Evolutionary conservation across 2,329 filamentous ascomycete species (phyloP), one percentile per base, ranked within the genome.

Genomic region (Clonostachys rhizophaga): DNA sequence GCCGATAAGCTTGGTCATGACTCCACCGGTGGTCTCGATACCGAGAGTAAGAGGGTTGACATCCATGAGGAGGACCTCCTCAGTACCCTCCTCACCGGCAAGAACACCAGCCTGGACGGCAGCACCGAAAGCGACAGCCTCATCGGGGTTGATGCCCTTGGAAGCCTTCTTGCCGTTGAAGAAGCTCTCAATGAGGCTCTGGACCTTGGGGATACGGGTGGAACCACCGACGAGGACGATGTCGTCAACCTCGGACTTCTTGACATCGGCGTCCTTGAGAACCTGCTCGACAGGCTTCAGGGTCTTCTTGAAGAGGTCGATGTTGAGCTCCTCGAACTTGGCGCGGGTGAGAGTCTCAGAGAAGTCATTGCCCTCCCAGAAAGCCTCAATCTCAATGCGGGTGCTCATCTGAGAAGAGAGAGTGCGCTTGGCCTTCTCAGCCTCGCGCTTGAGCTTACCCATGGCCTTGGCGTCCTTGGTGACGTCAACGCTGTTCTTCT

Each of bases 241-340:
- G 68, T 97, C 94, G 63, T 96, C 85, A 60, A 99, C 83, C 61
- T 97, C 91, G 52, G 73, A 75, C 87, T 96, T 97, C 85, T 92
- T 92, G 62, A 96, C 81, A 81, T 96, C 96, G 69, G 91, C 91
- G 60, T 97, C 94, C 80, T 96, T 95, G 66, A 99, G 83, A 58
- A 97, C 94, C 81, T 96, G 91, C 78, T 97, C 91, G 57, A 97
- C 94, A 49, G 94, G 92, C 84, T 96, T 96, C 57, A 97, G 83
- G 49, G 94, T 97, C 83, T 94, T 95, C 86, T 96, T 96, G 87
- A 97, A 97, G 52, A 97, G 86, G 64, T 97, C 92, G 60, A 91
- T 91, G 87, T 97, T 97, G 62, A 97, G 83, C 76, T 97, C 92
- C 77, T 99, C 94, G 64, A 99, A 97, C 83, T 97, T 97, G 80